Conservation (phyloP, 108 stramenopile genomes). For the Pelagomonas calceolata region DNA sequence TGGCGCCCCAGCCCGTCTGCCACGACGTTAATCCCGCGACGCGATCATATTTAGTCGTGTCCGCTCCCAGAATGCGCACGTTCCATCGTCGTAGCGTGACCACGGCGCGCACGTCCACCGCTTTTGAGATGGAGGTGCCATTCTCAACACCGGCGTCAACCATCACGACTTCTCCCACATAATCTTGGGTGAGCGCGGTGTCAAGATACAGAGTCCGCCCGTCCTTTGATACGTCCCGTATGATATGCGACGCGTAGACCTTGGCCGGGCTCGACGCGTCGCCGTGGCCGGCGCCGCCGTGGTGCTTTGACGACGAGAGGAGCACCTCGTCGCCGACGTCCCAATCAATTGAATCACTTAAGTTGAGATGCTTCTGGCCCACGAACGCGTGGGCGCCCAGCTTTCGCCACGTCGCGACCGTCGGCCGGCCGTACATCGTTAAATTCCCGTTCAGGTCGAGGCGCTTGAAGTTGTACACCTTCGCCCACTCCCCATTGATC, state of each 20-base stretch:
- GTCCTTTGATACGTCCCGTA: neutral
- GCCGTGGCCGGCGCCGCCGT: neutral
- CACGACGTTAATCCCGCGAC: neutral
- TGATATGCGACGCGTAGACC: neutral
- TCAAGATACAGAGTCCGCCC: neutral
- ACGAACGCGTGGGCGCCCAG: conserved; percentile 2
- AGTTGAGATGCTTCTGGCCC: neutral
- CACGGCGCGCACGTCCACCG: conserved; percentile 6
- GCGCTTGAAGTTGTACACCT: conserved; percentile 7
- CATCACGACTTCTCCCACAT: neutral
- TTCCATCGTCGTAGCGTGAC: neutral
- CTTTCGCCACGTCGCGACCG: neutral
- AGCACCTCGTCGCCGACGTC: neutral
- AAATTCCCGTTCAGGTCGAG: conserved; percentile 6
- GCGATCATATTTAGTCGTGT: neutral
- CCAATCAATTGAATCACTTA: neutral
- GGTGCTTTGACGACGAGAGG: neutral
- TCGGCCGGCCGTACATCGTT: neutral
- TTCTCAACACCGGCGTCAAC: neutral
- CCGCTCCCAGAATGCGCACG: conserved; percentile 1
- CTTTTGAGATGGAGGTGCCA: too few species aligned
- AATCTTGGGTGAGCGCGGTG: neutral
- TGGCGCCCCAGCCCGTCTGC: conserved; percentile 2
- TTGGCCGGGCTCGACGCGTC: neutral
- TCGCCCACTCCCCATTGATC: neutral